Conservation (phyloP, 2,329 filamentous ascomycete genomes). For the Hirsutella minnesotensis region DNA sequence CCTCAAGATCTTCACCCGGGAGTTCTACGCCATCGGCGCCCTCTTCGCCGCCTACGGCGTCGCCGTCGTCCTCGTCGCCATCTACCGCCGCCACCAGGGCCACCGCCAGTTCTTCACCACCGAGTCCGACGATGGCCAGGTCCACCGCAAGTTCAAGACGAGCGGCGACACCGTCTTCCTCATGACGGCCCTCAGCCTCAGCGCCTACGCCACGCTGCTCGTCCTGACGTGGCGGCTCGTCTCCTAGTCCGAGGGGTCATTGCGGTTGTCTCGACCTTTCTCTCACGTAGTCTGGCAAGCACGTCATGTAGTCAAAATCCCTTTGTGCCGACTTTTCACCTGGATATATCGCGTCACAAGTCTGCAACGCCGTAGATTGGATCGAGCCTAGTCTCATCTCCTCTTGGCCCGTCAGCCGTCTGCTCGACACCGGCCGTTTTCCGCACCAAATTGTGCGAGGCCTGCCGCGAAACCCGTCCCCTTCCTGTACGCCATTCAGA, state of each 20-base stretch:
- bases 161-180: conserved; percentile 51
- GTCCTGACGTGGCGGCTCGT: conserved; percentile 39
- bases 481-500: too few relatives aligned
- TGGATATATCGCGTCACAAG: too few relatives aligned
- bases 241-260: conserved; percentile 5
- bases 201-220: conserved; percentile 44
- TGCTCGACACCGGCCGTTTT: too few relatives aligned
- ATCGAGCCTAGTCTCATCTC: too few relatives aligned
- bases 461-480: too few relatives aligned
- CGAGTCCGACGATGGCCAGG: conserved; percentile 17
- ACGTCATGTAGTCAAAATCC: too few relatives aligned
- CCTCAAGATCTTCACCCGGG: conserved; percentile 81
- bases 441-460: background rate
- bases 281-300: too few relatives aligned
- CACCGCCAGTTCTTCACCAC: conserved; percentile 82
- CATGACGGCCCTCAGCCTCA: conserved; percentile 42
- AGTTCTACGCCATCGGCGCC: conserved; percentile 96
- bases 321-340: too few relatives aligned
- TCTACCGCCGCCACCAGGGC: conserved; percentile 81
- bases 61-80: conserved; percentile 69
- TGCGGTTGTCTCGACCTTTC: background rate
- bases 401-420: too few relatives aligned
- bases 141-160: conserved; percentile 46
- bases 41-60: conserved; percentile 87
- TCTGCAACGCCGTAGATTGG: too few relatives aligned